phyloP scores from a whole-genome alignment of 768 basidiomycete species.

The Panus rudis region DNA sequence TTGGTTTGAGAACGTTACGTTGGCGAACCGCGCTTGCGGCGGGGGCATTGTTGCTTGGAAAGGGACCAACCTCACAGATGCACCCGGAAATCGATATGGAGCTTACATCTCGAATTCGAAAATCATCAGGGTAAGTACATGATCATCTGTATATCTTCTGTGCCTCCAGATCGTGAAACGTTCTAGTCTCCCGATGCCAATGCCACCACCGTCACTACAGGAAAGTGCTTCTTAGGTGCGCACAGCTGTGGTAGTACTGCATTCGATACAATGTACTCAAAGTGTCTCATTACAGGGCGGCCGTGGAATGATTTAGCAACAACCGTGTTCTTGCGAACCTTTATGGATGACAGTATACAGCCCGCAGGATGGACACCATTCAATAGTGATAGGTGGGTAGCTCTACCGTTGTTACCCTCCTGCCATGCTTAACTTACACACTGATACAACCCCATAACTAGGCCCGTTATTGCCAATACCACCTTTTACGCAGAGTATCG shows the following conservation, averaged over 20 bases:
- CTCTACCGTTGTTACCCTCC: no score
- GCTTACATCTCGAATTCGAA: slow-evolving; percentile 49
- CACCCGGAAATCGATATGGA: slow-evolving; percentile 44
- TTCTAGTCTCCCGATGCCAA: slow-evolving; percentile 54
- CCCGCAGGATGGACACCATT: slow-evolving; percentile 49
- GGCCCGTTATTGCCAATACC: slow-evolving; percentile 42
- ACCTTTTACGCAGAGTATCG: slow-evolving; percentile 53
- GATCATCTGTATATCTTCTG: neutral
- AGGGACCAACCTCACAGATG: slow-evolving; percentile 47
- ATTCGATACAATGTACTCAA: neutral
- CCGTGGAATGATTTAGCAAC: slow-evolving; percentile 59
- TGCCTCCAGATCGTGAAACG: neutral
- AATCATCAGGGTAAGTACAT: slow-evolving; percentile 43
- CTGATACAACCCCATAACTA: slow-evolving; percentile 12
- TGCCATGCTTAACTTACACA: neutral
- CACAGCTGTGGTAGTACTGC: neutral
- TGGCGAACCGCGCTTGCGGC: slow-evolving; percentile 59
- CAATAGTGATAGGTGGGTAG: slow-evolving; percentile 32
- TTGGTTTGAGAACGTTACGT: slow-evolving; percentile 51
- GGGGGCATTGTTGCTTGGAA: slow-evolving; percentile 64
- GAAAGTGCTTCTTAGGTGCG: slow-evolving; percentile 44
- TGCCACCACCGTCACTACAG: slow-evolving; percentile 35
- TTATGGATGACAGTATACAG: slow-evolving; percentile 51
- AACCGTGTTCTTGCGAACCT: slow-evolving; percentile 45
- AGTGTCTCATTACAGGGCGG: slow-evolving; percentile 23